Evolutionary conservation across 2,329 filamentous ascomycete genomes (phyloP).

Genomic region (Phialophora expanda): DNA sequence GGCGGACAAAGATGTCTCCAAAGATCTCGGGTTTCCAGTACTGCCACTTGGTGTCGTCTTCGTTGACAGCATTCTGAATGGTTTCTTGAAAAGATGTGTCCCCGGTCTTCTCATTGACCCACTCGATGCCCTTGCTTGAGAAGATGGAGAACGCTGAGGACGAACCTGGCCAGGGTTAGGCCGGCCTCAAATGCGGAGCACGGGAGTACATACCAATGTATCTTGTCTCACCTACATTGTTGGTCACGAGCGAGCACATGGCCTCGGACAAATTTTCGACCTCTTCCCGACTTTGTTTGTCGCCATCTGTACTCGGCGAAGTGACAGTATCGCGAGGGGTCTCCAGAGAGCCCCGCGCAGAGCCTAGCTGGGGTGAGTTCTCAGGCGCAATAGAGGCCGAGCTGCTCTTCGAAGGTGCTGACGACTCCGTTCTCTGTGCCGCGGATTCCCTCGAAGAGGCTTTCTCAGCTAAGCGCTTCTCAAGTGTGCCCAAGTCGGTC

Average conservation of each 20-base stretch:
- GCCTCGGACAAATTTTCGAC: conserved; percentile 92
- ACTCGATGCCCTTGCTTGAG: conserved; percentile 95
- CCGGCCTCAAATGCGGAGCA: conserved; percentile 12
- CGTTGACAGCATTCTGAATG: conserved; percentile 77
- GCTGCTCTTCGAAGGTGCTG: conserved; percentile 26
- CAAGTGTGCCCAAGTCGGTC: conserved; percentile 85
- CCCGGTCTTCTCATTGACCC: conserved; percentile 98
- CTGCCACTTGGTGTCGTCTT: conserved; percentile 91
- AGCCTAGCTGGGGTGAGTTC: conserved; percentile 25
- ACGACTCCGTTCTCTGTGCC: conserved; percentile 32
- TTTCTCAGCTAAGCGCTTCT: conserved; percentile 71
- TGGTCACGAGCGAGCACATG: conserved; percentile 98
- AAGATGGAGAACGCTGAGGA: conserved; percentile 99
- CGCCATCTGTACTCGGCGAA: conserved; percentile 32
- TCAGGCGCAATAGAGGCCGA: conserved; percentile 23
- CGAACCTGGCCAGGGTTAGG: conserved; percentile 65
- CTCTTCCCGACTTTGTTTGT: conserved; percentile 57
- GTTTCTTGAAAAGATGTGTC: conserved; percentile 92
- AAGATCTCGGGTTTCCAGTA: conserved; percentile 99
- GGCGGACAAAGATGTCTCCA: conserved; percentile 84
- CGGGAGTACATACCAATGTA: conserved; percentile 76
- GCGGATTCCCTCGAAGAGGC: conserved; percentile 40
- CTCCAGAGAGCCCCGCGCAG: conserved; percentile 34
- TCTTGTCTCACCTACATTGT: conserved; percentile 89
- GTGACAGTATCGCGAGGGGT: conserved; percentile 44